Evolutionary conservation across 2,329 filamentous ascomycete genomes (phyloP), one percentile per base, ranked within the genome.

Genomic region (Hymenoscyphus linearis): DNA sequence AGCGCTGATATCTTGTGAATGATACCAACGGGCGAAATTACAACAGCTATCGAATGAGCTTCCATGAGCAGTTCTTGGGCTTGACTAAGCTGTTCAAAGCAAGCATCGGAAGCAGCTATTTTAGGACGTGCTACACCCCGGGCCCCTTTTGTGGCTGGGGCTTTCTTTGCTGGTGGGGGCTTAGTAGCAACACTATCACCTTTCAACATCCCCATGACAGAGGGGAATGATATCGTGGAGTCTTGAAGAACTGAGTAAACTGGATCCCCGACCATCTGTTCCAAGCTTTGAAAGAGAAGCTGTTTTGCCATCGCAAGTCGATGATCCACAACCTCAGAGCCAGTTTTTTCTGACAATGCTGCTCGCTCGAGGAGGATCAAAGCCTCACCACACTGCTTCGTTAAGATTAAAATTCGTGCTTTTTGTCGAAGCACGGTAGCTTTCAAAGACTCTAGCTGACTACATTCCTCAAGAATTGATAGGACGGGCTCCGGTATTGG

Each of bases 171-270:
- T 18, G 70, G 67, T 47, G 71, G 68, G 13, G 62, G 25, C 27
- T 62, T 64, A 13, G 25, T 57, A 13, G 59, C 60, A 31, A 60
- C 44, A 35, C 60, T 65, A 34, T 68, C 69, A 2, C 35, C 13
- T 47, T 68, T 73, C 1, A 62, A 44, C 10, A 57, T 37, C 12
- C 66, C 66, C 9, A 66, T 52, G 2, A 93, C 79, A 0, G 90
- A 86, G 1, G 93, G 91, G 62, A 93, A 88, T 0, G 92, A 96
- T 27, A 97, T 86, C 0, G 92, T 96, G 0, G 95, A 97, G 69
- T 99, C 95, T 53, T 93, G 90, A 16, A 98, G 82, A 10, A 93
- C 89, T 18, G 91, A 96, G 73, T 93, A 96, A 3, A 95, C 88
- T 2, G 93, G 87, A 74, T 96, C 90, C 4, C 83, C 82, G 13